Base-by-base conservation (phyloP, 805 yeast species). In the Candida easanensis region DNA sequence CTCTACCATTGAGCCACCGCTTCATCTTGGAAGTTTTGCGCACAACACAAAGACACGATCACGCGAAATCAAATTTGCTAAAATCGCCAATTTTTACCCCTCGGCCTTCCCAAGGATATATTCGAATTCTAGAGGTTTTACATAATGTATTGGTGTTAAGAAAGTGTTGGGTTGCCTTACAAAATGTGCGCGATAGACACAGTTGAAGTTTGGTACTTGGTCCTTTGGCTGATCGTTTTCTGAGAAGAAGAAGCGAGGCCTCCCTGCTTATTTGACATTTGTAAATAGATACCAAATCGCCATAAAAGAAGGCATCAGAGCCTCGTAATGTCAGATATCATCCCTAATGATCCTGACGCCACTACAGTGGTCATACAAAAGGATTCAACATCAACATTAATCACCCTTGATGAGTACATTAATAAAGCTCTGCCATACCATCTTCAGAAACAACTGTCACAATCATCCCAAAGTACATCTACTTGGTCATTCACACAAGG, bases 1-100 rank as follows among this genome's bases (percentile, higher is more conserved):
- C 83, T 78, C 83, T 78, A 78, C 83, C 83, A 78, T 79, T 78
- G 83, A 78, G 83, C 83, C 83, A 77, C 81, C 79, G 81, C 82
- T 73, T 77, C 80, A 68, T 55, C 60, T 58, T 58, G 49, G 28
- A 51, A 18, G 30, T 41, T 33, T 21, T 22, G 25, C 10, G 25
- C 10, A 8, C 10, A 10, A 22, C n/a, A 22, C 25, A 22, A 22
- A 8, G 25, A 22, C 25, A 8, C 7, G 25, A 7, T 22, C 25
- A 22, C 25, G 25, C 10, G 25, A 22, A 8, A 10, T 22, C 10
- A 10, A 10, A 22, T 8, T 26, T 9, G n/a, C n/a, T 26, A 26
- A 26, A 11, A 10, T 13, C n/a, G n/a, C 30, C 15, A 9, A 13
- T 9, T 8, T 9, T 8, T n/a, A 5, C 8, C 6, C 10, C n/a